Percentiles rank a stretch among this genome's conserved stretches.
These are phyloP conservation scores for Rhododendron kiyosumense DNA, from an alignment of 148 eudicot genomes.

Conservation along the genomic window DNA sequence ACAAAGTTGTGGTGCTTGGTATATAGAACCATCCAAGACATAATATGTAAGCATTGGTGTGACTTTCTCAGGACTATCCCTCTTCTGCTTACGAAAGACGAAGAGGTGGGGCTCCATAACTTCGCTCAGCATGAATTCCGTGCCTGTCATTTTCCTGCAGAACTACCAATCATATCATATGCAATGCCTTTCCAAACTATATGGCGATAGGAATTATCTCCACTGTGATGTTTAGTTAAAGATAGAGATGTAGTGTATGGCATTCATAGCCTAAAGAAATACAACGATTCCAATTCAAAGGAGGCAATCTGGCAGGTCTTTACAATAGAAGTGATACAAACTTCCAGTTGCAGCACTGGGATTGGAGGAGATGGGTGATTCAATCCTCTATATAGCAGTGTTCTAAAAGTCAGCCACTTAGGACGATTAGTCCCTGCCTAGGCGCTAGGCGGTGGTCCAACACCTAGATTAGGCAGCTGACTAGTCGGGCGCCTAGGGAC, in stretches of 20 bases:
- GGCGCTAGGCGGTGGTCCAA: too few species aligned
- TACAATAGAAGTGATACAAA: background rate
- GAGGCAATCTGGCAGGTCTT: background rate
- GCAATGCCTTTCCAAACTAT: background rate
- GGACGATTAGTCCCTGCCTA: too few species aligned
- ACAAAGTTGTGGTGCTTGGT: constrained; percentile 96
- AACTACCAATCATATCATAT: constrained; percentile 11
- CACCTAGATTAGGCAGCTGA: too few species aligned
- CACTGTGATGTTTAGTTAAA: background rate
- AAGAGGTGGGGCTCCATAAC: constrained; percentile 86
- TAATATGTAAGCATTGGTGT: constrained; percentile 91
- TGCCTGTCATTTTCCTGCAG: constrained; percentile 81
- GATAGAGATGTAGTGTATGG: background rate
- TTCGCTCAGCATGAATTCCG: constrained; percentile 69
- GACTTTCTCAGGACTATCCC: constrained; percentile 91
- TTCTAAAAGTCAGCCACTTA: too few species aligned
- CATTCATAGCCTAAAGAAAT: background rate
- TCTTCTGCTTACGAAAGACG: constrained; percentile 85
- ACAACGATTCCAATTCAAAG: background rate
- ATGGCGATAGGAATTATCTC: background rate
- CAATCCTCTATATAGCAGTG: background rate
- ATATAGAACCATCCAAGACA: constrained; percentile 88
- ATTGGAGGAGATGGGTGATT: background rate
- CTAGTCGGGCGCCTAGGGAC: too few species aligned
- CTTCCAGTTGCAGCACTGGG: background rate